Evolutionary conservation across 306 rosid genomes (phyloP).

Genomic region (Ormosia semicastrata): DNA sequence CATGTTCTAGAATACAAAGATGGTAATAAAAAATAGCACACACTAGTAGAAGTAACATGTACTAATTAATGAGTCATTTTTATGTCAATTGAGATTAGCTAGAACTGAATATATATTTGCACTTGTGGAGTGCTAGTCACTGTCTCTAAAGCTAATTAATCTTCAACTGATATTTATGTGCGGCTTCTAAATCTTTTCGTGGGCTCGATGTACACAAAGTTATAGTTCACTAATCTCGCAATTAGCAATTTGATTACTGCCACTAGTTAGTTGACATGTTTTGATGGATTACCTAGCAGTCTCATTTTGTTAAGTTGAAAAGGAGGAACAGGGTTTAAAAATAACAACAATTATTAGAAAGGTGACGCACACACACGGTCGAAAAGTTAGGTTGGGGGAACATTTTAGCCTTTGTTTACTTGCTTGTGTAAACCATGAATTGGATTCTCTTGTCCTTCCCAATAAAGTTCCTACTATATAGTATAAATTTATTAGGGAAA

Average conservation of each 20-base stretch:
- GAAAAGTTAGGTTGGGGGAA: slow-evolving; percentile 31
- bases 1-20: background rate
- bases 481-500: slow-evolving; percentile 17
- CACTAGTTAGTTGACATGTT: slow-evolving; percentile 30
- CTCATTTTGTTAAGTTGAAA: slow-evolving; percentile 15
- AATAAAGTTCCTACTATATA: slow-evolving; percentile 30
- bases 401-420: slow-evolving; percentile 25
- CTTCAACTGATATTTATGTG: background rate
- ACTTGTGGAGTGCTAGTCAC: slow-evolving; percentile 12
- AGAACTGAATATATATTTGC: slow-evolving; percentile 3
- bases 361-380: slow-evolving; percentile 53
- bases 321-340: background rate
- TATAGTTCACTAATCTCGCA: slow-evolving; percentile 15
- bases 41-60: background rate
- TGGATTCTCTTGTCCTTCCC: slow-evolving; percentile 71
- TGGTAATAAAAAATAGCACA: background rate
- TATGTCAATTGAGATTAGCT: slow-evolving; percentile 24
- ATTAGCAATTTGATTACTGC: slow-evolving; percentile 21
- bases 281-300: slow-evolving; percentile 38
- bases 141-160: slow-evolving; percentile 31
- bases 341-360: slow-evolving; percentile 19
- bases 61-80: slow-evolving; percentile 17
- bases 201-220: slow-evolving; percentile 35
- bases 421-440: slow-evolving; percentile 63
- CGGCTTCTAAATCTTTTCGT: slow-evolving; percentile 18